Evolutionary conservation across 176 grass and related monocot genomes (phyloP).

Genomic region (Oryza australiensis): DNA sequence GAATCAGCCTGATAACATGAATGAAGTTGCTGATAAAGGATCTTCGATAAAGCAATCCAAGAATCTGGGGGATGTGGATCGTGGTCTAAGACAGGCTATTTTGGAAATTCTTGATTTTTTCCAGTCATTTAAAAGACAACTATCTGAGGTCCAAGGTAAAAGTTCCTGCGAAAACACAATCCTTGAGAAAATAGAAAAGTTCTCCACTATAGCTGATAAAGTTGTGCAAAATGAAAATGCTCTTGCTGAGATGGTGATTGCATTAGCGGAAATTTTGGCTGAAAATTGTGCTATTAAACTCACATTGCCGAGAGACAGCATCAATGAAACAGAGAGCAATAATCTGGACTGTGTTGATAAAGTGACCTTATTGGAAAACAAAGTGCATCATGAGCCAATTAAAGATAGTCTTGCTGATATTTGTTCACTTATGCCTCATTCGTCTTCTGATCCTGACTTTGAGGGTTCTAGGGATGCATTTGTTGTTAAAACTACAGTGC

Average conservation of each 20-base stretch:
- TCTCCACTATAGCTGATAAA: conserved; percentile 62
- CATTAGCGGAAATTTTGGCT: conserved; percentile 62
- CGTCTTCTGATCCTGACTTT: conserved; percentile 61
- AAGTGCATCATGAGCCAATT: conserved; percentile 56
- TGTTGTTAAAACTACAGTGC: conserved; percentile 44
- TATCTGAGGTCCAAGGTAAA: conserved; percentile 54
- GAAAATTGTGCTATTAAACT: conserved; percentile 71
- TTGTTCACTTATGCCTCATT: conserved; percentile 42
- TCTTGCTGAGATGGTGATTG: conserved; percentile 57
- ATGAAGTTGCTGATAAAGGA: conserved; percentile 33
- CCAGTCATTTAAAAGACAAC: conserved; percentile 66
- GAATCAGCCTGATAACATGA: conserved; percentile 18
- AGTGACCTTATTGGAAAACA: conserved; percentile 97
- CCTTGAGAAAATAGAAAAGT: conserved; percentile 67
- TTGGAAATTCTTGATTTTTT: conserved; percentile 85
- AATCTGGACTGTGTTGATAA: conserved; percentile 93
- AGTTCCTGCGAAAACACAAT: conserved; percentile 51
- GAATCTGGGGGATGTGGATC: conserved; percentile 33
- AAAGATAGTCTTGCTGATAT: conserved; percentile 40
- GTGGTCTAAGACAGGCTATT: conserved; percentile 67
- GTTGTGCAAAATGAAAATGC: conserved; percentile 51
- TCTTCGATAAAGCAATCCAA: conserved; percentile 40
- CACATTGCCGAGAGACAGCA: conserved; percentile 40
- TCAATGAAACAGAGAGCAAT: conserved; percentile 74
- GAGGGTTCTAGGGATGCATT: conserved; percentile 50